Evolutionary conservation across 2,329 filamentous ascomycete genomes (phyloP).

Genomic region (Exophiala sp.): DNA sequence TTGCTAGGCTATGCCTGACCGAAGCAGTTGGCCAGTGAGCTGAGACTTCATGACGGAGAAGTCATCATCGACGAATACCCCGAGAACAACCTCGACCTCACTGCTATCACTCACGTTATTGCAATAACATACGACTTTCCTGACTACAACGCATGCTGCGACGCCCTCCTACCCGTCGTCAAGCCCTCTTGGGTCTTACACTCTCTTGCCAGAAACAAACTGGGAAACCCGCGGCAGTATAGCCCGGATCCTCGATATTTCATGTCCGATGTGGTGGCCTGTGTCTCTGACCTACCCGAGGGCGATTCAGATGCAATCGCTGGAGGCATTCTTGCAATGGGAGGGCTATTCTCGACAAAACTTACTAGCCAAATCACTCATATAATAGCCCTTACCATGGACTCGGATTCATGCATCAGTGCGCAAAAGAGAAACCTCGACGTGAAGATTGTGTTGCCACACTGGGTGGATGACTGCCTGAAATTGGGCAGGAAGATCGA

Average conservation of each 20-base stretch:
- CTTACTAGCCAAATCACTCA: conserved; percentile 78
- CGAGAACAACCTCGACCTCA: conserved; percentile 33
- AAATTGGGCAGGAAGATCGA: conserved; percentile 88
- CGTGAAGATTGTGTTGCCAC: conserved; percentile 78
- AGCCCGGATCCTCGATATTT: conserved; percentile 90
- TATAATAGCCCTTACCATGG: conserved; percentile 74
- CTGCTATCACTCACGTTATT: conserved; percentile 57
- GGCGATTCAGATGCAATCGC: conserved; percentile 90
- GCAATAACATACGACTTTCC: conserved; percentile 84
- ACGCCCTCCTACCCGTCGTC: conserved; percentile 78
- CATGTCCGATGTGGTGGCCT: conserved; percentile 78
- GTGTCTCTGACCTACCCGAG: conserved; percentile 77
- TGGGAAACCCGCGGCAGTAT: conserved; percentile 75
- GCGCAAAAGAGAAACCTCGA: conserved; percentile 64
- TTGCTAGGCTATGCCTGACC: conserved; percentile 1
- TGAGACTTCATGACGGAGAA: conserved; percentile 50
- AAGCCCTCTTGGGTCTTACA: conserved; percentile 74
- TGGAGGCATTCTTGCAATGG: conserved; percentile 83
- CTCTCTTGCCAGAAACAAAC: conserved; percentile 66
- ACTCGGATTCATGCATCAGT: conserved; percentile 66
- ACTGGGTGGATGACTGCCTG: conserved; percentile 92
- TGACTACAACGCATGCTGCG: conserved; percentile 72
- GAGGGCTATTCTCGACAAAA: conserved; percentile 72
- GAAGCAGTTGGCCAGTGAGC: conserved; percentile 43
- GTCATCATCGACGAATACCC: conserved; percentile 41